Evolutionary conservation across 1,284 basidiomycete species (phyloP), one percentile per base, ranked within the genome.

Genomic region (Fistulina hepatica): DNA sequence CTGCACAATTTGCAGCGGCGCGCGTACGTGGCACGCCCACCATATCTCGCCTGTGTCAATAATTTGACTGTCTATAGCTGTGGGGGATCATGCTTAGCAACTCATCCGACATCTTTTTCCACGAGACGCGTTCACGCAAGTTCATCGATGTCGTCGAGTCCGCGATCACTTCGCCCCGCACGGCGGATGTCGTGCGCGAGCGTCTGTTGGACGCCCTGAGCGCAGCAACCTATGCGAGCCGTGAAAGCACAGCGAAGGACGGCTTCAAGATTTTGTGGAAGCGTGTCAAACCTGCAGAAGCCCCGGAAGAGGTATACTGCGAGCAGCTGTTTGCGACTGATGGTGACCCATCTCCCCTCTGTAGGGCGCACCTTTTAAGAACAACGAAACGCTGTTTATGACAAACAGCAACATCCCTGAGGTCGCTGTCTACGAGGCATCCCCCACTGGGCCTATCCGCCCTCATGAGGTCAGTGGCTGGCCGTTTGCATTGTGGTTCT

Each of bases 1-100:
- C 73, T 20, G 72, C 75, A 11, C 81, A 83, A 54, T 59, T 84
- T 8, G 75, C 80, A 13, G 81, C 81, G 27, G 78, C 79, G 17
- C 61, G 76, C 44, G 80, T 81, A 51, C 32, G 75, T 60, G 41
- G 19, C n/a, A 34, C 25, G 12, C 21, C 15, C 6, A 43, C 35
- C n/a, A 12, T 16, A 17, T 35, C 24, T 22, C 19, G 36, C 32
- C 11, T 21, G 34, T 33, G 39, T 44, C 15, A 41, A 36, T 17
- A 33, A 19, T 20, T 21, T 40, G 17, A 43, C 36, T 34, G 35
- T 36, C 23, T 36, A 30, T 41, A 84, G 81, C 53, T 88, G n/a
- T 86, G 82, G 83, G 83, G 81, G 3, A 76, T 88, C 44, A 81
- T 88, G 76, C 64, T 86, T 13, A 73, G 75, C 22, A 84, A 86